Evolutionary conservation across 2,329 filamentous ascomycete species (phyloP).

Genomic region (Ceratocystis variospora): DNA sequence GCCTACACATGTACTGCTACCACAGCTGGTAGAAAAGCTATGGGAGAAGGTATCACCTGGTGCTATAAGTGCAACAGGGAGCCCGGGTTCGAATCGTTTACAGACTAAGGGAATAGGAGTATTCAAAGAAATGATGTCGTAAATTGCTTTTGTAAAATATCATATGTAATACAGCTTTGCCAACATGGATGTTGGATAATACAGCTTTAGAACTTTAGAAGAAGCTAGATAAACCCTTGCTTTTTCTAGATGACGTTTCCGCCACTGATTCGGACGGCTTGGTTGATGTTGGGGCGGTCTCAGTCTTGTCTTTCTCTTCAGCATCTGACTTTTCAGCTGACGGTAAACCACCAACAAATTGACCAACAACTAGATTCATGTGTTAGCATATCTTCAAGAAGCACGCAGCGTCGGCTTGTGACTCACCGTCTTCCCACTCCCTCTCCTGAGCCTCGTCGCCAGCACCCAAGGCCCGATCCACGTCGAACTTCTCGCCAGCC

Average conservation of each 20-base stretch:
- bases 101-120: slow-evolving; percentile 24
- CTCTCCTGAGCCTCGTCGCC: slow-evolving; percentile 60
- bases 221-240: slow-evolving; percentile 33
- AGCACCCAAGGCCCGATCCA: slow-evolving; percentile 67
- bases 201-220: slow-evolving; percentile 29
- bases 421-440: slow-evolving; percentile 75
- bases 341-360: slow-evolving; percentile 25
- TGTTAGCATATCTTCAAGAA: slow-evolving; percentile 19
- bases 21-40: slow-evolving; percentile 41
- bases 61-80: neutral
- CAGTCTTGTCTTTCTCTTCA: slow-evolving; percentile 28
- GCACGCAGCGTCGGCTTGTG: neutral
- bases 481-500: slow-evolving; percentile 65
- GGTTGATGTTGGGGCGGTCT: slow-evolving; percentile 20
- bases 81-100: neutral
- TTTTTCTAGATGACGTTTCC: slow-evolving; percentile 20
- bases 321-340: slow-evolving; percentile 34
- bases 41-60: slow-evolving; percentile 8
- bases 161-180: slow-evolving; percentile 7
- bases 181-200: slow-evolving; percentile 16
- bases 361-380: slow-evolving; percentile 42
- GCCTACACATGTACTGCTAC: slow-evolving; percentile 44
- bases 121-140: slow-evolving; percentile 50
- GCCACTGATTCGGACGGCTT: slow-evolving; percentile 19
- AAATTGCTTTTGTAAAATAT: slow-evolving; percentile 22